Evolutionary conservation across 106 monocot genomes (phyloP).

Genomic region (Acorus gramineus): DNA sequence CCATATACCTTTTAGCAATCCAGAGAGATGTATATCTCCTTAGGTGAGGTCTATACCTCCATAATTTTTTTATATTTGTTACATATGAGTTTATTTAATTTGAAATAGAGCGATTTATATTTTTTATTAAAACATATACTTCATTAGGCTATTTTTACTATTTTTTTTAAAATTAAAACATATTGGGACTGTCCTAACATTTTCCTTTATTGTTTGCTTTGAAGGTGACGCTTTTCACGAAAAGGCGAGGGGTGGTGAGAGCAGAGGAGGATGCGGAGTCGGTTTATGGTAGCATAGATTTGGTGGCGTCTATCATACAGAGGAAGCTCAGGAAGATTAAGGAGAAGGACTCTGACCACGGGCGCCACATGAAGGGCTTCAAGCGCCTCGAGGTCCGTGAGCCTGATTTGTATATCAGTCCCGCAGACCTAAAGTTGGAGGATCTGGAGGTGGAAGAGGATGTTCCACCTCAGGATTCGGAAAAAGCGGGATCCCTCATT

Average conservation of each 20-base stretch:
- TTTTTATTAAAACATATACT: too few species aligned
- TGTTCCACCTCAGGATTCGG: slow-evolving; percentile 6
- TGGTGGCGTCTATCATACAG: slow-evolving; percentile 65
- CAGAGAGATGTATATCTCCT: neutral
- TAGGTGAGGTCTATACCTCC: too few species aligned
- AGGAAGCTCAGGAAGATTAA: slow-evolving; percentile 94
- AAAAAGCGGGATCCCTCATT: slow-evolving; percentile 28
- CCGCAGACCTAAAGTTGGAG: slow-evolving; percentile 17
- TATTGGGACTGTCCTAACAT: too few species aligned
- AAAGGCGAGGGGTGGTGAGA: slow-evolving; percentile 77
- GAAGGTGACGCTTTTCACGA: slow-evolving; percentile 75
- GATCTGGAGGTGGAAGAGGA: slow-evolving; percentile 18
- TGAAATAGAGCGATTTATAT: too few species aligned
- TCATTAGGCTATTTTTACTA: too few species aligned
- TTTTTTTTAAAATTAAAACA: too few species aligned
- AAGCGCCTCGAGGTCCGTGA: slow-evolving; percentile 43
- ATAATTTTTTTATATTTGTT: too few species aligned
- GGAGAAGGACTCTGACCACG: slow-evolving; percentile 88
- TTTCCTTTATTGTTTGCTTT: neutral
- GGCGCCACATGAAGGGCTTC: slow-evolving; percentile 82
- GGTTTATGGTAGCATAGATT: slow-evolving; percentile 51
- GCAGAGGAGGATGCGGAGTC: slow-evolving; percentile 75
- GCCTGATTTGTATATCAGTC: slow-evolving; percentile 4
- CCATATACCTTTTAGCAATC: neutral
- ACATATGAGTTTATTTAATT: too few species aligned